These are phyloP conservation scores for Scutellaria minor DNA, from an alignment of 257 asterid species.

Conservation along the genomic window DNA sequence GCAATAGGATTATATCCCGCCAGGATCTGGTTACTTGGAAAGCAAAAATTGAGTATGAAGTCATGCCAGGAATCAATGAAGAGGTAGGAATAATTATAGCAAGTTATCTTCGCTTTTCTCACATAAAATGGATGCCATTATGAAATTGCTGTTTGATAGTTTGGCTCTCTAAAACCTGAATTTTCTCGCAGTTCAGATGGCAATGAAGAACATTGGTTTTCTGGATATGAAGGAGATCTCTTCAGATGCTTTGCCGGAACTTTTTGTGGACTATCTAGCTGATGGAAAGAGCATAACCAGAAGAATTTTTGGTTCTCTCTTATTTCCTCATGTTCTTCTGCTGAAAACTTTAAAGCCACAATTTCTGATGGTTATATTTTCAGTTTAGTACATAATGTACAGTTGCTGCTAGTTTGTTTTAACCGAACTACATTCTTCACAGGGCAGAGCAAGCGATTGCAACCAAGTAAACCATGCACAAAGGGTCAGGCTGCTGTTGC, in stretches of 20 bases:
- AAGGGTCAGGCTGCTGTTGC: conserved; percentile 91
- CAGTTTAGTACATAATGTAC: not conserved
- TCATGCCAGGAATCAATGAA: conserved; percentile 51
- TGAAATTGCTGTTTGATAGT: conserved; percentile 25
- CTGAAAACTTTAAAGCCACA: not conserved
- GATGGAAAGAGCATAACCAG: conserved; percentile 78
- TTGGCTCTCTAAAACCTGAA: conserved; percentile 55
- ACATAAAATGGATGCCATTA: not conserved
- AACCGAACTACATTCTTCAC: conserved; percentile 37
- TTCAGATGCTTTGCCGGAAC: conserved; percentile 61
- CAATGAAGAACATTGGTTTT: conserved; percentile 82
- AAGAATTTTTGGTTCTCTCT: conserved; percentile 74
- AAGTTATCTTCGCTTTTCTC: conserved; percentile 4
- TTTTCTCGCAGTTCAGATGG: conserved; percentile 96
- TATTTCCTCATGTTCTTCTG: conserved; percentile 19
- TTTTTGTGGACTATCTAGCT: conserved; percentile 66
- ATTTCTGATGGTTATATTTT: not conserved
- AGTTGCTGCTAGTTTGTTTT: not conserved
- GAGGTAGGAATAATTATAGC: conserved; percentile 58
- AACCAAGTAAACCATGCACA: conserved; percentile 90
- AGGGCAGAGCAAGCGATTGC: conserved; percentile 88
- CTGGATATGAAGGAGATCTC: conserved; percentile 75
- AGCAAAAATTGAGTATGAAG: conserved; percentile 79
- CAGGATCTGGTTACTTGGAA: conserved; percentile 88
- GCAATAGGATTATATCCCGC: conserved; percentile 68